Evolutionary conservation across 768 basidiomycete genomes (phyloP), one percentile per base, ranked within the genome.

Genomic region (Chlorophyllum brunneum): DNA sequence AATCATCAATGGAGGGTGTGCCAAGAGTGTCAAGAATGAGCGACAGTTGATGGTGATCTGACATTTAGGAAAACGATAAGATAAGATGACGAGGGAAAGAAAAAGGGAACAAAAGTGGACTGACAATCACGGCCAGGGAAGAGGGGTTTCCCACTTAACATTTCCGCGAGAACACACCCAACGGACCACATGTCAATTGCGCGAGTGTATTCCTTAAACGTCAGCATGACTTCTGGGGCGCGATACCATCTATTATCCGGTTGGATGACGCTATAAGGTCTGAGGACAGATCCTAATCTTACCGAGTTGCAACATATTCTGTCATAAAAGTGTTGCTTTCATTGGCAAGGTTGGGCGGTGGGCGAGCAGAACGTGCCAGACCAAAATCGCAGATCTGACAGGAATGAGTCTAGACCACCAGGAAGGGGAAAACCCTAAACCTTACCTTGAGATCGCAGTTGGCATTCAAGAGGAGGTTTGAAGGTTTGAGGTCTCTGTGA

Each of bases 141-240:
- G 52, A 98, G 70, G 0, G 95, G 90, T 63, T 88, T 85, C n/a
- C 95, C 92, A 54, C 79, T 83, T 0, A 95, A 72, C 92, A 95
- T 93, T 70, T 95, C 94, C 5, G 94, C 95, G 42, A 92, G 70
- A 2, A 92, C 84, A 63, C 90, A 92, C 1, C 90, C 88, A 16
- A 92, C 88, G 54, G 83, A 84, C 91, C 90, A 93, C 65, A 92
- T 79, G 58, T 92, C 89, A 66, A 92, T 88, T 0, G 87, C 87
- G 29, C 81, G 80, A 4, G 92, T 94, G 66, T 98, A 98, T 72
- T 95, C 86, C 63, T 95, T 93, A 75, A 97, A 98, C 0, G 92
- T 95, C 30, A 98, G 79, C 95, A 98, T 98, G 56, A 98, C 91
- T 66, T 98, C 95, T 0, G 95, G 95, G 0, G 95, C 95, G 26